phyloP scores from a whole-genome alignment of 306 rosid genomes.

The Ammopiptanthus mongolicus region DNA sequence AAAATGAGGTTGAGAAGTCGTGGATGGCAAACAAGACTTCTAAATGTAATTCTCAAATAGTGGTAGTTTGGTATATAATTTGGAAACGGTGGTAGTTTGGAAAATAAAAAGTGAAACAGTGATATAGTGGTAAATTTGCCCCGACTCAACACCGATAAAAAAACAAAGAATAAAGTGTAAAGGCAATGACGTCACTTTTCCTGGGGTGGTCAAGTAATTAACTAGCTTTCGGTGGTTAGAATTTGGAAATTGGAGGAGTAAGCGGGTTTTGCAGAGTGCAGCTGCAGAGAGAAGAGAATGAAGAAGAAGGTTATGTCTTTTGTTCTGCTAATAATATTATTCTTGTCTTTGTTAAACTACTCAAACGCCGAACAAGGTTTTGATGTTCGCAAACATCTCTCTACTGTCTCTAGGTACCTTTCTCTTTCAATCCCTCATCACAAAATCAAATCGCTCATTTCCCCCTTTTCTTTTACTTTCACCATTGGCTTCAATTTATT shows the following conservation, averaged over 20 bases:
- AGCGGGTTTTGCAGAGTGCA: not conserved
- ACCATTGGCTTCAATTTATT: not conserved
- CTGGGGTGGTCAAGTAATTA: too few species aligned
- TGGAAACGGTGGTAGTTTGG: too few species aligned
- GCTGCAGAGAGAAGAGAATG: slow-evolving; percentile 2
- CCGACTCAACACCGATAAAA: too few species aligned
- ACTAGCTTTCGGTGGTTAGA: not conserved
- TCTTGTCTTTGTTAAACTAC: slow-evolving; percentile 15
- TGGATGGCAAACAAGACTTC: too few species aligned
- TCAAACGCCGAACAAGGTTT: slow-evolving; percentile 48
- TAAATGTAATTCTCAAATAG: too few species aligned
- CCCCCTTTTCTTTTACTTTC: not conserved
- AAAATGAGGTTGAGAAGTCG: too few species aligned
- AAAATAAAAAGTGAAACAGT: too few species aligned
- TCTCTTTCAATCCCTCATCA: not conserved
- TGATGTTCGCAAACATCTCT: slow-evolving; percentile 67
- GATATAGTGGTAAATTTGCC: too few species aligned
- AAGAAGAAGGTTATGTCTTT: slow-evolving; percentile 5
- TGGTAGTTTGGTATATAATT: too few species aligned
- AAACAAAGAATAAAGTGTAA: too few species aligned
- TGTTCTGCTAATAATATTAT: slow-evolving; percentile 7
- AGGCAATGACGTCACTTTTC: too few species aligned
- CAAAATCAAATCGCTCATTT: not conserved
- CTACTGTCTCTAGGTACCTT: slow-evolving; percentile 68
- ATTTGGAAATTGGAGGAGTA: not conserved